phyloP scores from a whole-genome alignment of 768 basidiomycete genomes.

The Scleroderma bovista region DNA sequence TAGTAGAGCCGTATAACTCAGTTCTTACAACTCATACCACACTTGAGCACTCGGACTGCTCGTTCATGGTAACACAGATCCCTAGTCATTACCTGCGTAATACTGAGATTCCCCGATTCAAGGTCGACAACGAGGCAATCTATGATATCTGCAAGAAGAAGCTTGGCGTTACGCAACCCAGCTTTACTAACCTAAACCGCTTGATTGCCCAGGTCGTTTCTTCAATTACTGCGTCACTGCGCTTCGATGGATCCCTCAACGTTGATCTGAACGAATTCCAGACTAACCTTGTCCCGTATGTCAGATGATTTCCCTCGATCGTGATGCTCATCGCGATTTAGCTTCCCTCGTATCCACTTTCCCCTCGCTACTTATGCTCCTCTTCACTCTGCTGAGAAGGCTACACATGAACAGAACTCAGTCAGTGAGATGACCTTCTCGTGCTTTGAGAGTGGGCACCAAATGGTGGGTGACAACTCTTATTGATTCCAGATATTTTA shows the following conservation, averaged over 20 bases:
- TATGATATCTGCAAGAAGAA: conserved; percentile 99
- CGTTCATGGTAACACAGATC: conserved; percentile 79
- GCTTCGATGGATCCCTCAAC: conserved; percentile 96
- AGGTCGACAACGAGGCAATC: conserved; percentile 99
- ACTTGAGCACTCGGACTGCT: conserved; percentile 99
- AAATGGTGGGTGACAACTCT: conserved; percentile 61
- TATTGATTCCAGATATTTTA: not conserved
- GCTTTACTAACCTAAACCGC: conserved; percentile 91
- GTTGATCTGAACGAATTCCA: conserved; percentile 99
- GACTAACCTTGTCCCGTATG: conserved; percentile 95
- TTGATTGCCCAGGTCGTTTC: conserved; percentile 99
- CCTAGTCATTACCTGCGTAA: not conserved
- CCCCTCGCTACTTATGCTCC: conserved; percentile 95
- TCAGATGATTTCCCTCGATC: conserved; percentile 9
- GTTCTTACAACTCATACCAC: conserved; percentile 98
- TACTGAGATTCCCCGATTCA: conserved; percentile 6
- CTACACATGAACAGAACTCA: conserved; percentile 93
- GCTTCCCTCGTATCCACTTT: conserved; percentile 98
- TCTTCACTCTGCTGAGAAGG: conserved; percentile 92
- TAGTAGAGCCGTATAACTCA: conserved; percentile 99
- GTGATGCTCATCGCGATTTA: conserved; percentile 22
- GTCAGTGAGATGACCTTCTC: conserved; percentile 98
- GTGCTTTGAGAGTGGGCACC: conserved; percentile 95
- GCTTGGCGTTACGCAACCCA: conserved; percentile 76
- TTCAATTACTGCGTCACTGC: conserved; percentile 92